Conservation (phyloP, 2,329 filamentous ascomycete species). For the Coniella lustricola region DNA sequence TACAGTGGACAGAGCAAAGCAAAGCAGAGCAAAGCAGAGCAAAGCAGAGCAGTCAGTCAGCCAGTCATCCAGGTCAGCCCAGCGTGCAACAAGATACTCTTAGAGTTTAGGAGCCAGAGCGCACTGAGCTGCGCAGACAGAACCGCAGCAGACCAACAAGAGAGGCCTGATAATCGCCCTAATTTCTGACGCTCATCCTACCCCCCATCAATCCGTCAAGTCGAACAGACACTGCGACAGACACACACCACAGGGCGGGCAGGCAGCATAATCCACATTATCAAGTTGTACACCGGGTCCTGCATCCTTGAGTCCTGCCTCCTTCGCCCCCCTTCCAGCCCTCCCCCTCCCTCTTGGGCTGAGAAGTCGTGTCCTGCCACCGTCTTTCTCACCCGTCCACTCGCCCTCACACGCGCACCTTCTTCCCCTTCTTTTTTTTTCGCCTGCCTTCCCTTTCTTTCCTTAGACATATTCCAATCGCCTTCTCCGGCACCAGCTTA, state of each 20-base stretch:
- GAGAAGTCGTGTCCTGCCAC: conserved; percentile 10
- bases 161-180: conserved; percentile 9
- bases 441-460: neutral
- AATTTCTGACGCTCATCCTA: conserved; percentile 16
- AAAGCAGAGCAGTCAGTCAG: too few relatives aligned
- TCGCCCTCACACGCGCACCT: neutral
- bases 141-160: neutral
- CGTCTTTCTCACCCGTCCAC: neutral
- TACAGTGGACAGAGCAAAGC: conserved; percentile 4
- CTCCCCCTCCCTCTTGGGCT: conserved; percentile 7
- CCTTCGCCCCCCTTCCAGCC: conserved; percentile 5
- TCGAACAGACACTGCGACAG: neutral
- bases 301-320: conserved; percentile 8
- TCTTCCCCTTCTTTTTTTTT: neutral
- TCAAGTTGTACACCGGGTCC: conserved; percentile 5
- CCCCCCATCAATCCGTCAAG: neutral
- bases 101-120: neutral
- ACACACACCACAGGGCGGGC: neutral
- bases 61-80: too few relatives aligned
- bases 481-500: conserved; percentile 29
- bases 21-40: neutral
- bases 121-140: neutral
- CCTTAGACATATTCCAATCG: conserved; percentile 17
- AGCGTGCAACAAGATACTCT: neutral
- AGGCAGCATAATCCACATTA: neutral